Conservation (phyloP, 2,329 filamentous ascomycete genomes). For the Curvularia lunata region DNA sequence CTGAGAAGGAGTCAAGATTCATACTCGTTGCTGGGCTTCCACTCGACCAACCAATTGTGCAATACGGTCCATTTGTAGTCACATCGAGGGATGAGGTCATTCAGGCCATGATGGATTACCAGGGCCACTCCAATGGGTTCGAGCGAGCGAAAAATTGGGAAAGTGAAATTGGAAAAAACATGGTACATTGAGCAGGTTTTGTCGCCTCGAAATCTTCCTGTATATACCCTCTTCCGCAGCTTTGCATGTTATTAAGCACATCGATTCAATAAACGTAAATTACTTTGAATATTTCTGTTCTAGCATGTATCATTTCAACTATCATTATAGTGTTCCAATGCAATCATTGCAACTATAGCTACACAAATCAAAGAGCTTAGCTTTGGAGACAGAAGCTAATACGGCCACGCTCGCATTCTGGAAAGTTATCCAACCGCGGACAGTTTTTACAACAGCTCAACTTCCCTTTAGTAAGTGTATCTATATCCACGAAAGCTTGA, state of each 20-base stretch:
- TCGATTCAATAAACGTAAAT: not conserved
- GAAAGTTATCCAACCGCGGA: not conserved
- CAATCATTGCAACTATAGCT: not conserved
- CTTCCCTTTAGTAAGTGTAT: not conserved
- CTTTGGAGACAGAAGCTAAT: not conserved
- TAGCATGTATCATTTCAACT: not conserved
- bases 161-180: constrained; percentile 66
- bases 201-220: not conserved
- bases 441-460: not conserved
- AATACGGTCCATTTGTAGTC: constrained; percentile 50
- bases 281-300: not conserved
- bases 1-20: constrained; percentile 64
- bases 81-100: constrained; percentile 47
- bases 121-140: constrained; percentile 47
- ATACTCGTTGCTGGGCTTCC: constrained; percentile 78
- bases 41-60: constrained; percentile 49
- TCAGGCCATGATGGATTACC: constrained; percentile 48
- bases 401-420: not conserved
- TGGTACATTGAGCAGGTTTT: constrained; percentile 32
- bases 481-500: not conserved
- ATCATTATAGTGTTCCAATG: not conserved
- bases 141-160: constrained; percentile 77
- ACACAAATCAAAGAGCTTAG: not conserved
- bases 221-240: not conserved
- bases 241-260: not conserved